Conservation (phyloP, 768 basidiomycete species). For the Mycena polygramma region DNA sequence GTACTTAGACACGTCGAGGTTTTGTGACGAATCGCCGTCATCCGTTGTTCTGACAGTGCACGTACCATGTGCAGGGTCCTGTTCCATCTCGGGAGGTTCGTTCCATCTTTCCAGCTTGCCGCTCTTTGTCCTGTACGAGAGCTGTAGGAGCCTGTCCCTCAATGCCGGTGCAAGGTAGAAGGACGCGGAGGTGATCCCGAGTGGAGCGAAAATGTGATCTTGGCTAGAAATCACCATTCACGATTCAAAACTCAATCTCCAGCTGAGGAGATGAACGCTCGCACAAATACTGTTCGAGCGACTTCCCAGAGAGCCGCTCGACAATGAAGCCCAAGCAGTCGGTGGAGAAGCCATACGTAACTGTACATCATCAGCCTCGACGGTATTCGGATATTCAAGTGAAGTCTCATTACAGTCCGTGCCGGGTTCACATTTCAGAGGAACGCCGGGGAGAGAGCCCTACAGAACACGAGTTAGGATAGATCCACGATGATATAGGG, state of each 20-base stretch:
- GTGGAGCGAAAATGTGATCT: conserved; percentile 38
- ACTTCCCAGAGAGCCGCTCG: conserved; percentile 42
- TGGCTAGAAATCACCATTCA: conserved; percentile 29
- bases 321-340: conserved; percentile 46
- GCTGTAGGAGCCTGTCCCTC: conserved; percentile 30
- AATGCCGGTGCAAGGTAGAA: conserved; percentile 40
- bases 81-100: conserved; percentile 23
- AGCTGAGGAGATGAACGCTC: conserved; percentile 5
- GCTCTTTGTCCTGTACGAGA: conserved; percentile 32
- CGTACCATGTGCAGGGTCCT: conserved; percentile 28
- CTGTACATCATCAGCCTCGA: background rate
- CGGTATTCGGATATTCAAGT: too few species aligned
- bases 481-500: background rate
- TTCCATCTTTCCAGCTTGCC: conserved; percentile 34
- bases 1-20: background rate
- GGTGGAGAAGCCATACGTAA: conserved; percentile 41
- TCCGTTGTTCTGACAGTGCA: background rate
- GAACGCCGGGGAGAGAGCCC: conserved; percentile 43
- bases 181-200: conserved; percentile 38
- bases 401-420: too few species aligned
- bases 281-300: conserved; percentile 47
- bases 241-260: too few species aligned
- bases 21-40: background rate
- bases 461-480: conserved; percentile 12
- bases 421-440: conserved; percentile 44